phyloP scores from a whole-genome alignment of 192 early-diverging fungal species.

The Bifiguratus adelaidae region DNA sequence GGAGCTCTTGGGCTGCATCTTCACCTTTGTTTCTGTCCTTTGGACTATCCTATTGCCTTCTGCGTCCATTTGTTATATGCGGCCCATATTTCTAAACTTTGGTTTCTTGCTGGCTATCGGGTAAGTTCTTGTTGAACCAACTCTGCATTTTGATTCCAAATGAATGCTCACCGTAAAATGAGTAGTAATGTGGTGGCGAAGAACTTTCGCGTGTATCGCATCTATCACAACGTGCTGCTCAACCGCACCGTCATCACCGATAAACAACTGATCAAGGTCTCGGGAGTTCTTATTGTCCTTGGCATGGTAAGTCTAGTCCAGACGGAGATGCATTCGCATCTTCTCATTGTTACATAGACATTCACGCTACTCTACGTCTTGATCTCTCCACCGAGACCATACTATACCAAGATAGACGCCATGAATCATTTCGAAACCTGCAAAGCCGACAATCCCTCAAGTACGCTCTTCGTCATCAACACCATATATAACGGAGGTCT shows the following conservation, averaged over 20 bases:
- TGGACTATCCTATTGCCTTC: slow-evolving; percentile 29
- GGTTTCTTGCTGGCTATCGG: slow-evolving; percentile 24
- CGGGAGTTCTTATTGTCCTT: slow-evolving; percentile 15
- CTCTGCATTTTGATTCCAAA: background rate
- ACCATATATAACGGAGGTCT: slow-evolving; percentile 18
- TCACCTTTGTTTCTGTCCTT: slow-evolving; percentile 21
- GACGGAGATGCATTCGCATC: background rate
- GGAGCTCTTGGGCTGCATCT: slow-evolving; percentile 31
- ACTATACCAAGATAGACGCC: too few relatives aligned
- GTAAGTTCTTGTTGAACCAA: background rate
- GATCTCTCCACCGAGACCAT: too few relatives aligned
- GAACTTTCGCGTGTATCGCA: slow-evolving; percentile 40
- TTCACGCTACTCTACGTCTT: too few relatives aligned
- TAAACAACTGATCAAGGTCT: slow-evolving; percentile 26
- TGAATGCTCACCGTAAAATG: background rate
- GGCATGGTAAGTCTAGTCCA: slow-evolving; percentile 19
- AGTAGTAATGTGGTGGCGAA: slow-evolving; percentile 38
- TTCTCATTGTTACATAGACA: too few relatives aligned
- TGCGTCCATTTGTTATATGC: slow-evolving; percentile 13
- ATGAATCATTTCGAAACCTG: too few relatives aligned
- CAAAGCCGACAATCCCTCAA: background rate
- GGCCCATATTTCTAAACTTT: slow-evolving; percentile 24
- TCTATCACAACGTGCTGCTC: slow-evolving; percentile 41
- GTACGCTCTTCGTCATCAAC: too few relatives aligned
- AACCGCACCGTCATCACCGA: slow-evolving; percentile 34